Base-by-base conservation (phyloP, 441 rosid species). In the Arabidopsis lyrata region DNA sequence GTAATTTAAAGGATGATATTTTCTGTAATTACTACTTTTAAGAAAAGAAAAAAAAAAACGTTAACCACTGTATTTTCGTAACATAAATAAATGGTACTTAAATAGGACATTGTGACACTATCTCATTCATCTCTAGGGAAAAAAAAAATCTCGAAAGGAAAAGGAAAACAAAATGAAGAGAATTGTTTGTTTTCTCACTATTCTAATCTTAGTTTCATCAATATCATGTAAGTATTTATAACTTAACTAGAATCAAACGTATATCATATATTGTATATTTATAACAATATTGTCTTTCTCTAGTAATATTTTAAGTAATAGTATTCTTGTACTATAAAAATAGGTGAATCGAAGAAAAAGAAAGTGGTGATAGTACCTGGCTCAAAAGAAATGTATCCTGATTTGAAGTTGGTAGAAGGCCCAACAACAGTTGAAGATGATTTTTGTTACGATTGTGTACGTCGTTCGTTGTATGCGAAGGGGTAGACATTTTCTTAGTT, bases 191-290 rank as follows among this genome's bases (percentile, higher is more conserved):
- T 56, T 56, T n/a, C 4, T 32, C 15, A 56, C 61, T 32, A 39
- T 56, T 32, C 61, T 32, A 32, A 15, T 32, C 8, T 32, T 56
- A n/a, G 61, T 56, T 56, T 32, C 24, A 55, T 55, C 22, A 55
- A 24, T 24, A 29, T 29, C 31, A 29, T 32, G 61, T 56, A 32
- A 31, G 60, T 35, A 35, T 35, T 8, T 8, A 35, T 35, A 2
- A 8, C 9, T 54, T 31, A n/a, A 54, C 4, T 31, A 31, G 59
- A 3, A 54, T 16, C 8, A 34, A 34, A 34, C 38, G 9, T 34
- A 34, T 34, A 34, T 35, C 9, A 1, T 32, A 5, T 45, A 24
- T 6, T 15, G 1, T 15, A 47, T 16, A 10, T 45, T 1, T 16
- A 8, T 3, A 45, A 15, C 1, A n/a, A 45, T 2, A 15, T 16